Evolutionary conservation across 441 rosid species (phyloP).

Genomic region (Erodium trifolium): DNA sequence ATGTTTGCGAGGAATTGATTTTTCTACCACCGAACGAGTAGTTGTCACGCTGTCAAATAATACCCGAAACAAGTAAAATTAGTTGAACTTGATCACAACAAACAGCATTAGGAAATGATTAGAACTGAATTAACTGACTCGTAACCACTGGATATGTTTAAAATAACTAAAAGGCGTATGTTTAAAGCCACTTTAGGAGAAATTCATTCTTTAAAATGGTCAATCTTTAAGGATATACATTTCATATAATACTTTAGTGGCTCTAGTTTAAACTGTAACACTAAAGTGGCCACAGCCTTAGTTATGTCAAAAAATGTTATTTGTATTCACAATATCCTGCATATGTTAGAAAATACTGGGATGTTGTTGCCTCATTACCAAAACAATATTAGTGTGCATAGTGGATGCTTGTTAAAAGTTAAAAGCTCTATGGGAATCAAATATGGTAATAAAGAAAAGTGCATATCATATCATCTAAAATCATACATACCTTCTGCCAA

Average conservation of each 20-base stretch:
- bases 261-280: too few relatives aligned
- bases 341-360: too few relatives aligned
- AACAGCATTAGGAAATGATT: background rate
- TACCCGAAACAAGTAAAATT: too few relatives aligned
- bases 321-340: too few relatives aligned
- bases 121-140: background rate
- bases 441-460: too few relatives aligned
- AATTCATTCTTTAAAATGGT: background rate
- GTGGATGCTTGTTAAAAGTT: too few relatives aligned
- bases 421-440: too few relatives aligned
- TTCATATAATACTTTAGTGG: background rate
- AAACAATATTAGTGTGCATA: too few relatives aligned
- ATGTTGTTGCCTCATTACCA: too few relatives aligned
- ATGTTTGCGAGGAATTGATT: slow-evolving; percentile 92
- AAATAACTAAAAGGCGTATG: background rate
- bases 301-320: too few relatives aligned
- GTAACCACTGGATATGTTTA: too few relatives aligned
- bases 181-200: background rate
- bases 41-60: slow-evolving; percentile 56
- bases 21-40: slow-evolving; percentile 73
- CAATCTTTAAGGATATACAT: background rate
- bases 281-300: too few relatives aligned
- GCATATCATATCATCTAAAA: background rate
- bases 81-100: background rate
- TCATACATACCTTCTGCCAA: slow-evolving; percentile 71